Percentiles rank a stretch among this genome's conserved stretches.
Evolutionary conservation across 148 eudicot genomes (phyloP).

Genomic region (Dysphania ambrosioides): DNA sequence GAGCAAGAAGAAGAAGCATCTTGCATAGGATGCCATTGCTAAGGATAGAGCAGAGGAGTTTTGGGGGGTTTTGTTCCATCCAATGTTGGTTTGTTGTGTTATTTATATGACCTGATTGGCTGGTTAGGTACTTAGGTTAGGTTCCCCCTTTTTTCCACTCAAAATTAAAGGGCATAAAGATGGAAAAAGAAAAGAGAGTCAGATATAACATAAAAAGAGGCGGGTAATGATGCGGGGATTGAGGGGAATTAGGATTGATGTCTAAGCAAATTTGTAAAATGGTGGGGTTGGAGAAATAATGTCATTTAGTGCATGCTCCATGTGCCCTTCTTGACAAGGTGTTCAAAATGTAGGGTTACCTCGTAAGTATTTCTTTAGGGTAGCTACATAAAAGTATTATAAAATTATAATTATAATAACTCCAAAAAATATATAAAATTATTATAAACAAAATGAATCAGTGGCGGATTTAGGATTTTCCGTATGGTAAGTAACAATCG

Average conservation of each 20-base stretch:
- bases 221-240: conserved; percentile 36
- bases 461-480: no score
- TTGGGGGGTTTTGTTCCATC: conserved; percentile 6
- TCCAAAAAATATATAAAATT: no score
- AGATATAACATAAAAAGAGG: conserved; percentile 2
- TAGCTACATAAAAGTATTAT: no score
- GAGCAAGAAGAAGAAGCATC: conserved; percentile 20
- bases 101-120: conserved; percentile 16
- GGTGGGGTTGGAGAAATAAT: conserved; percentile 32
- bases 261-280: conserved; percentile 5
- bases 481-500: no score
- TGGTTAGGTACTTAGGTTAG: background rate
- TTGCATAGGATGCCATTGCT: conserved; percentile 36
- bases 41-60: background rate
- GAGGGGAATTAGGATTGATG: conserved; percentile 21
- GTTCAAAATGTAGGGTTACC: conserved; percentile 25
- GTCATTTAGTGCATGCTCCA: conserved; percentile 33
- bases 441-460: no score
- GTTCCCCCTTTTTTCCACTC: conserved; percentile 14
- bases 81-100: background rate
- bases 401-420: no score
- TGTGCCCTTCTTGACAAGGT: conserved; percentile 26
- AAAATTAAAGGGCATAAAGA: conserved; percentile 11
- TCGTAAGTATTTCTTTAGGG: no score
- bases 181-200: background rate